phyloP scores from a whole-genome alignment of 495 filamentous ascomycete species.

The Coniosporium apollinis region DNA sequence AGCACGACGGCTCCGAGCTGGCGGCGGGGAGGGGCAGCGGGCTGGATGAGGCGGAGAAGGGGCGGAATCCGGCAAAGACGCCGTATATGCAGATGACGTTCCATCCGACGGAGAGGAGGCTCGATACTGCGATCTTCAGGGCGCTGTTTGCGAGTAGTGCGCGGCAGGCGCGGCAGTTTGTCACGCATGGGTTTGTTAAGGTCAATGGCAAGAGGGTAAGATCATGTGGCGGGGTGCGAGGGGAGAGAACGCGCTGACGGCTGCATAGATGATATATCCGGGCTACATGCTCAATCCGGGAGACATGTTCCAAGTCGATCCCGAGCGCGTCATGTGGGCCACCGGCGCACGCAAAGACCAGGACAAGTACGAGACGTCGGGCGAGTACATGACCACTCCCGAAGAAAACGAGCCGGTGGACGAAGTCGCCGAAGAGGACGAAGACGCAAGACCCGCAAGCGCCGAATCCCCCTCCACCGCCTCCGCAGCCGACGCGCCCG shows the following conservation, averaged over 20 bases:
- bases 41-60: slow-evolving; percentile 14
- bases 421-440: slow-evolving; percentile 18
- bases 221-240: too few species aligned
- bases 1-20: slow-evolving; percentile 59
- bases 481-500: slow-evolving; percentile 1
- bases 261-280: slow-evolving; percentile 66
- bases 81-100: slow-evolving; percentile 91
- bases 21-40: slow-evolving; percentile 75
- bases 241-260: not conserved
- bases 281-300: slow-evolving; percentile 93
- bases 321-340: slow-evolving; percentile 69
- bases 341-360: slow-evolving; percentile 57
- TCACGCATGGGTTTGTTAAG: slow-evolving; percentile 78
- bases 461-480: too few species aligned
- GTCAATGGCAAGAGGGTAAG: slow-evolving; percentile 90
- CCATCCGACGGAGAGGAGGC: slow-evolving; percentile 71
- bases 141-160: slow-evolving; percentile 87
- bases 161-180: slow-evolving; percentile 87
- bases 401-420: slow-evolving; percentile 22
- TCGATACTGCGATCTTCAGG: slow-evolving; percentile 84
- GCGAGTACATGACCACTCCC: slow-evolving; percentile 1
- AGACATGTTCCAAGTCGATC: slow-evolving; percentile 92
- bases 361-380: slow-evolving; percentile 17
- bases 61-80: slow-evolving; percentile 24
- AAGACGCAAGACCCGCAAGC: slow-evolving; percentile 4